Base-by-base conservation (phyloP, 345 rosid genomes). In the Eucalyptus polyanthemos region DNA sequence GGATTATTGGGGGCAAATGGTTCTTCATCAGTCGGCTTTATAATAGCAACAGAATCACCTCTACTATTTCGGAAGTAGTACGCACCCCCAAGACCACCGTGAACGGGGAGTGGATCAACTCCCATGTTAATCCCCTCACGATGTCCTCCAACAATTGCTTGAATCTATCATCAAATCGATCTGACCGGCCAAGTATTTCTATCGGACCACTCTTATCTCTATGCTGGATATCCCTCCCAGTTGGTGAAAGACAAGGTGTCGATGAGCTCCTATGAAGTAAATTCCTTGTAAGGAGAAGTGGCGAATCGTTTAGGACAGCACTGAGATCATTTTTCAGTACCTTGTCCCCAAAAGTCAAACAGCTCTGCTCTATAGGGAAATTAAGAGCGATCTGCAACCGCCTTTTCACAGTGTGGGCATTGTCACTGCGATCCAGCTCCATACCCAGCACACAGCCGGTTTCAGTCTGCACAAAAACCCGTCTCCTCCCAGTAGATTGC, bases 1-100 rank as follows among this genome's bases (percentile, higher is more conserved):
- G 99, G 99, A 87, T 98, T 98, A 92, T 98, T 98, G 16, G 99
- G 99, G 31, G 99, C 99, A 93, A 97, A 98, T 17, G 99, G 99
- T 89, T 98, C 99, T 92, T 98, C 99, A 89, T 98, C 99, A 1
- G 99, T 97, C 15, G 99, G 99, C 92, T 98, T 98, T 85, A 97
- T 99, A 88, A 98, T 98, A 2, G 99, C 99, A 87, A 98, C 94
- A 87, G 94, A 95, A 89, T 96, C 95, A 86, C 97, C 97, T 65
- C 90, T 92, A 86, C 91, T 92, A 89, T 98, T 96, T 93, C 98
- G 89, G 88, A 98, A 97, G 88, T 96, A 96, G 91, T 98, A 98
- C 0, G 99, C 99, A 11, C 99, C 99, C 87, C 99, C 99, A 31
- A 98, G 97, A 85, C 99, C 99, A 67, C 99, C 88, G 37, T 89